Conservation (phyloP, 768 basidiomycete genomes). For the Sarcomyxa edulis region DNA sequence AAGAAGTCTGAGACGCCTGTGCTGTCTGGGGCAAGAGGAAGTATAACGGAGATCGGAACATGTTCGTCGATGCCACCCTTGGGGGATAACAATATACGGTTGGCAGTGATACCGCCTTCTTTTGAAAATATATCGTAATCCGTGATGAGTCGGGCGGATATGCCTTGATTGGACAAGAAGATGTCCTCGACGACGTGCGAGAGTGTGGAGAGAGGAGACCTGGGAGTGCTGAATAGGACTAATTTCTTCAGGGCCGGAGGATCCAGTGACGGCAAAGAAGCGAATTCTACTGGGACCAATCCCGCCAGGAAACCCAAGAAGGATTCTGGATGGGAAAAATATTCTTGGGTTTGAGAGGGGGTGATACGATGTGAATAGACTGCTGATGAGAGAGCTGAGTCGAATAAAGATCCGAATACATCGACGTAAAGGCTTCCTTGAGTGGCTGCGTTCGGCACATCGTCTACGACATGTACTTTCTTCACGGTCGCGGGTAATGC, state of each 20-base stretch:
- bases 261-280: constrained; percentile 30
- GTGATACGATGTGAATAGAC: constrained; percentile 56
- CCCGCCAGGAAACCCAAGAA: constrained; percentile 37
- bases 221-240: constrained; percentile 59
- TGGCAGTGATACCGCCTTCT: constrained; percentile 62
- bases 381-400: constrained; percentile 20
- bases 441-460: constrained; percentile 57
- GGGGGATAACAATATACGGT: constrained; percentile 62
- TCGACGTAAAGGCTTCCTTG: constrained; percentile 70
- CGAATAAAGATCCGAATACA: constrained; percentile 57
- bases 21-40: constrained; percentile 50
- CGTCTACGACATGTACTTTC: constrained; percentile 71
- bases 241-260: constrained; percentile 51
- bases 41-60: constrained; percentile 46
- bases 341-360: constrained; percentile 50
- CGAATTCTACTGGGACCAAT: constrained; percentile 23
- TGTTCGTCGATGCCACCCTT: constrained; percentile 28
- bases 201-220: constrained; percentile 49
- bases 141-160: constrained; percentile 57
- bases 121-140: constrained; percentile 75
- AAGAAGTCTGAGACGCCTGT: constrained; percentile 60
- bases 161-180: constrained; percentile 44
- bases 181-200: constrained; percentile 54
- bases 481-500: constrained; percentile 55
- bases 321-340: constrained; percentile 34